Conservation (phyloP, 2,329 filamentous ascomycete species). For the Dendrostoma leiphaemia region DNA sequence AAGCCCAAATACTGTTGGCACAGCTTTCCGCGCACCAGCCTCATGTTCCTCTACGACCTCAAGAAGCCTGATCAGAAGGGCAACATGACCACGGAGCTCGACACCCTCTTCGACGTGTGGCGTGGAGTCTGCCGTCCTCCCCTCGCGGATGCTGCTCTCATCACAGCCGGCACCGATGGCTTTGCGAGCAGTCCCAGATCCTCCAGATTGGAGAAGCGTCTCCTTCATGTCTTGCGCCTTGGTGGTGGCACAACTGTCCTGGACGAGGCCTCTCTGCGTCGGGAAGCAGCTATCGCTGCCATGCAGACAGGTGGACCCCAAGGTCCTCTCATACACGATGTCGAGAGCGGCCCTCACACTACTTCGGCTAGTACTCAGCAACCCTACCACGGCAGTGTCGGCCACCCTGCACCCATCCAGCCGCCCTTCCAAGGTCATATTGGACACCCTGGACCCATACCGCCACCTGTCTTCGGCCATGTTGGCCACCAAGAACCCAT, state of each 20-base stretch:
- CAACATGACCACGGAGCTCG: too few species aligned
- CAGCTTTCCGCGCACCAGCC: not conserved
- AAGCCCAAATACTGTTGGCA: too few species aligned
- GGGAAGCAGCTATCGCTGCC: too few species aligned
- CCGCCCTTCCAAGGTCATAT: too few species aligned
- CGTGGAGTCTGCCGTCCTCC: not conserved
- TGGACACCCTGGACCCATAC: not conserved
- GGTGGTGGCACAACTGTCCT: not conserved
- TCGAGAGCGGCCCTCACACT: not conserved
- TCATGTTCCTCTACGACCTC: not conserved
- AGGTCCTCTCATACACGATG: not conserved
- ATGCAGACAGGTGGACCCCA: too few species aligned
- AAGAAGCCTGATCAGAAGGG: too few species aligned
- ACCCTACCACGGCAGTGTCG: not conserved
- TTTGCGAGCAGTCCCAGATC: not conserved
- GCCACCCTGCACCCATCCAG: not conserved
- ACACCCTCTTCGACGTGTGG: not conserved
- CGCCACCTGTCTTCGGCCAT: too few species aligned
- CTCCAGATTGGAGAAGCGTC: not conserved
- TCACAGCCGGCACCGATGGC: not conserved
- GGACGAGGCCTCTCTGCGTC: too few species aligned
- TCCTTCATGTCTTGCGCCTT: not conserved
- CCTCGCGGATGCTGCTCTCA: not conserved
- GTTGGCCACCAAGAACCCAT: not conserved
- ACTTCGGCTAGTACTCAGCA: not conserved